Evolutionary conservation across 1,284 basidiomycete species (phyloP).

Genomic region (Pseudozyma pruni): DNA sequence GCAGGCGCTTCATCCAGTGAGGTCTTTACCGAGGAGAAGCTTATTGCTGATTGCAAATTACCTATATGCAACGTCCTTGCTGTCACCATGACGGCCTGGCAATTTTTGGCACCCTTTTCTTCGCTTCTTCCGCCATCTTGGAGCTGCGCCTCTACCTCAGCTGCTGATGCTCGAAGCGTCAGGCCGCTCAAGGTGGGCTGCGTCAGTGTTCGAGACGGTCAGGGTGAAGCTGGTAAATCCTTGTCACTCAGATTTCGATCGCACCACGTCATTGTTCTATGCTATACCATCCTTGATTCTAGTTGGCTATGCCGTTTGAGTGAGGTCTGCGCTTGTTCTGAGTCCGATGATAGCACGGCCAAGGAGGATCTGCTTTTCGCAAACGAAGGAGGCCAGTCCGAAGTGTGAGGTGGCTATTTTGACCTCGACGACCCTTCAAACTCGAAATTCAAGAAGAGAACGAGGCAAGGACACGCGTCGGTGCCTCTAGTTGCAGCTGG

Average conservation of each 20-base stretch:
- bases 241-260: background rate
- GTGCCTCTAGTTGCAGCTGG: background rate
- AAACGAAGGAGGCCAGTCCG: too few relatives aligned
- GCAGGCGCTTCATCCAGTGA: slow-evolving; percentile 65
- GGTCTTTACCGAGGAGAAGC: slow-evolving; percentile 65
- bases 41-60: slow-evolving; percentile 66
- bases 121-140: slow-evolving; percentile 30
- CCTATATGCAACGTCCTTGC: slow-evolving; percentile 62
- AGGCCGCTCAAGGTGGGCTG: background rate
- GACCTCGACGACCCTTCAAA: slow-evolving; percentile 23
- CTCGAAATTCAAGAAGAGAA: slow-evolving; percentile 14
- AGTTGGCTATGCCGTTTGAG: too few relatives aligned
- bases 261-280: background rate
- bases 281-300: background rate
- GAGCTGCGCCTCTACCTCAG: background rate
- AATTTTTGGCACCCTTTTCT: slow-evolving; percentile 58
- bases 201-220: background rate
- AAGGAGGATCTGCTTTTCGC: too few relatives aligned
- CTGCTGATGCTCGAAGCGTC: slow-evolving; percentile 26
- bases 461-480: background rate
- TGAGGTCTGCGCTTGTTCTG: too few relatives aligned
- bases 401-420: too few relatives aligned
- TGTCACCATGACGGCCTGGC: slow-evolving; percentile 58
- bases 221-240: slow-evolving; percentile 21
- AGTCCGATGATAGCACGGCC: too few relatives aligned